Conservation (phyloP, 2,329 filamentous ascomycete genomes). For the Pseudophaeomoniella oleicola region DNA sequence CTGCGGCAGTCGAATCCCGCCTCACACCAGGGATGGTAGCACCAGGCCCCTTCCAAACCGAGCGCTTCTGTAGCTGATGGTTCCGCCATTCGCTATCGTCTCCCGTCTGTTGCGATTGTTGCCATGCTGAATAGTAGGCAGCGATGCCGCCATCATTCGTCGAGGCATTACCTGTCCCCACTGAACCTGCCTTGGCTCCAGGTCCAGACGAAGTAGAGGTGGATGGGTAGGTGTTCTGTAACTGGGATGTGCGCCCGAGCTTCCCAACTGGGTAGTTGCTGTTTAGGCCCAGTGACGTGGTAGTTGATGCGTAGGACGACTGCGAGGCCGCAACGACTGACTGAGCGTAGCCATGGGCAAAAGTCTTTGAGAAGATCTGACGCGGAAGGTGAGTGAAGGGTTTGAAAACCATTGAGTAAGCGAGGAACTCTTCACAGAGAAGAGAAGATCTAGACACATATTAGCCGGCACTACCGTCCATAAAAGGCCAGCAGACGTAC, state of each 20-base stretch:
- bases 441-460: conserved; percentile 33
- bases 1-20: conserved; percentile 5
- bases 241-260: conserved; percentile 44
- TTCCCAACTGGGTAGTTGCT: conserved; percentile 33
- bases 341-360: conserved; percentile 96
- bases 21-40: conserved; percentile 15
- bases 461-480: conserved; percentile 5
- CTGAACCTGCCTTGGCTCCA: conserved; percentile 42
- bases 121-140: conserved; percentile 83
- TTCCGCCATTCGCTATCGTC: conserved; percentile 77
- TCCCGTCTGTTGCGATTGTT: conserved; percentile 56
- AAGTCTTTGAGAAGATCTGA: conserved; percentile 91
- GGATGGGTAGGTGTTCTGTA: conserved; percentile 64
- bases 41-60: conserved; percentile 63
- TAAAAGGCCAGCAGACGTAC: not conserved
- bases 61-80: conserved; percentile 73
- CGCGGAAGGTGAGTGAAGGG: conserved; percentile 72
- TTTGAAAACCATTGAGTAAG: conserved; percentile 76
- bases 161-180: conserved; percentile 31
- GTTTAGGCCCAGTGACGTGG: conserved; percentile 40
- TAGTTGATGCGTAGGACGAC: conserved; percentile 58
- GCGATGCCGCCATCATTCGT: conserved; percentile 55
- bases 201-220: conserved; percentile 35
- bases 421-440: conserved; percentile 48
- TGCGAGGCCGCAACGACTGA: conserved; percentile 92